Evolutionary conservation across 306 rosid species (phyloP), one percentile per base, ranked within the genome.

Genomic region (Cucurbita maxima): DNA sequence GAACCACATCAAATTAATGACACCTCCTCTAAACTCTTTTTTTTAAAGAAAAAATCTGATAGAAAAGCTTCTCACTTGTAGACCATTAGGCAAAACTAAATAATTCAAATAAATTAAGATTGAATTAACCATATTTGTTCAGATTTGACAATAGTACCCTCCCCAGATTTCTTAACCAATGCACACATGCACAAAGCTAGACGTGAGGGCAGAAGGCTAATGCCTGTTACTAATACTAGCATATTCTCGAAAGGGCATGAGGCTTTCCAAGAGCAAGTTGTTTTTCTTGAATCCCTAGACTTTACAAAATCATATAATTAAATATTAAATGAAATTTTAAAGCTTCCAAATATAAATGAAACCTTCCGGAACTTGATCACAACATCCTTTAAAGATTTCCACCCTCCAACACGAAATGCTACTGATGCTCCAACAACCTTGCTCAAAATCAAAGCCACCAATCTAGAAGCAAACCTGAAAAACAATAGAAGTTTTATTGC

Each of bases 301-400:
- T 22, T 51, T n/a, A 70, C 14, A 15, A 18, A 13, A 16, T 30
- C 59, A 70, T 15, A 48, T 34, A 70, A 51, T 70, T 22, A 25
- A 70, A 70, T 30, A 50, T 30, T 30, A 70, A 69, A 70, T 50
- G 6, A 70, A 51, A 50, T 14, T 51, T 15, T 15, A 48, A 8
- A 48, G 15, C 56, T 70, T 0, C 25, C 41, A 70, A 48, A 52
- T 70, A 34, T 53, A 67, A 74, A 75, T 50, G 61, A 68, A 75
- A 95, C 99, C 99, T 91, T 95, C 70, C 84, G 86, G 66, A 95
- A 95, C 88, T 88, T 91, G 89, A 95, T 89, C 60, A 85, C 89
- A 25, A 95, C 86, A 37, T 95, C 99, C 76, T 89, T 88, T 58
- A 91, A 78, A 81, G 95, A 91, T 76, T 91, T 91, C 97, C 97